phyloP scores from a whole-genome alignment of 495 filamentous ascomycete species.

The Daldinia decipiens region DNA sequence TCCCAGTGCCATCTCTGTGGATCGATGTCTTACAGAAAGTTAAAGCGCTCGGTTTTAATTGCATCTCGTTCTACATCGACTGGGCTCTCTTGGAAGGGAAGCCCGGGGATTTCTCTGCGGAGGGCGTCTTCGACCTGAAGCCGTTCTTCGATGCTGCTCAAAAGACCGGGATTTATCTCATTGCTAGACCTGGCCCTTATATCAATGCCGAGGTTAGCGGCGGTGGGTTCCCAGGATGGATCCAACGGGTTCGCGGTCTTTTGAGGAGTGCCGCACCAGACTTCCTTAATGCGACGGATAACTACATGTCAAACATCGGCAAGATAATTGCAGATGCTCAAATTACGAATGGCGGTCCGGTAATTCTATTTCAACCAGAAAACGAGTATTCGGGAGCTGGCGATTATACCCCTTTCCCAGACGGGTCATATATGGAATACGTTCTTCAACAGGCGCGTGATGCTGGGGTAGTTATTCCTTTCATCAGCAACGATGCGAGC shows the following conservation, averaged over 20 bases:
- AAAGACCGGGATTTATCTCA: conserved; percentile 75
- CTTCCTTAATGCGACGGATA: conserved; percentile 73
- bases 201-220: conserved; percentile 66
- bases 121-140: conserved; percentile 74
- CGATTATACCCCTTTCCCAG: conserved; percentile 54
- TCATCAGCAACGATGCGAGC: conserved; percentile 79
- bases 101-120: conserved; percentile 71
- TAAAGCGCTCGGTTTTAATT: conserved; percentile 78
- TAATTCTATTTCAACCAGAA: conserved; percentile 82
- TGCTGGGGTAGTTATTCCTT: conserved; percentile 76
- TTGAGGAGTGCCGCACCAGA: conserved; percentile 68
- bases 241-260: conserved; percentile 68
- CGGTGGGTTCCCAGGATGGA: conserved; percentile 54
- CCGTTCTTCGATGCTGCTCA: conserved; percentile 78
- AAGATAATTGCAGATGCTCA: conserved; percentile 75
- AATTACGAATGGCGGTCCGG: conserved; percentile 80
- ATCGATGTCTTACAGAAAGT: conserved; percentile 83
- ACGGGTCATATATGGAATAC: conserved; percentile 73
- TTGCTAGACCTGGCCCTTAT: conserved; percentile 71
- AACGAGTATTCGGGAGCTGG: conserved; percentile 71
- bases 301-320: conserved; percentile 66
- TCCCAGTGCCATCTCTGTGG: conserved; percentile 77
- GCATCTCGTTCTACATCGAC: conserved; percentile 78
- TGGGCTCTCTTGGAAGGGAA: conserved; percentile 86
- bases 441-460: conserved; percentile 73